Evolutionary conservation across 83 land plant species (phyloP), one percentile per base, ranked within the genome.

Genomic region (Diphasiastrum complanatum): DNA sequence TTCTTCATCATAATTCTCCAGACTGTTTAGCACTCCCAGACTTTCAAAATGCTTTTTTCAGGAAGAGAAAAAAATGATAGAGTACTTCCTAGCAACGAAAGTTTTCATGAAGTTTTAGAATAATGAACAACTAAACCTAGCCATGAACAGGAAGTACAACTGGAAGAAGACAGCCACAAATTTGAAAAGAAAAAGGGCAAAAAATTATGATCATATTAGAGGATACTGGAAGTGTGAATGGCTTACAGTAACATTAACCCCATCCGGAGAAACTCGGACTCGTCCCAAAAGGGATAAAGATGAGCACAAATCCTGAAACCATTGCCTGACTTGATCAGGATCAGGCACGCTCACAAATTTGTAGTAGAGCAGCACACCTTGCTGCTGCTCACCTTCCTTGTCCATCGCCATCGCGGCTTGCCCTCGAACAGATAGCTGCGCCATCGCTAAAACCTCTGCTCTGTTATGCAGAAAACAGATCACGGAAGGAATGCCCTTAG

Each of bases 321-420:
- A 87, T 60, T 46, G 30, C 29, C 40, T 51, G 38, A 82, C 79
- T 1, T 45, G 31, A 24, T 67, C 33, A 26, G 82, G 66, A 50
- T 87, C 81, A 6, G 86, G 77, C n/a, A 91, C 51, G 26, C 24
- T 1, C 2, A 79, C 78, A 67, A 82, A 91, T 56, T 81, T 82
- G 75, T 91, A 91, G 82, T 91, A 91, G 5, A 91, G 72, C 29
- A 91, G 76, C 43, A 91, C 83, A 2, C 97, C 97, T 19, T n/a
- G n/a, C n/a, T 76, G 70, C 38, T 72, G 75, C 14, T 71, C 68
- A 30, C 46, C 66, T 4, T 51, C 64, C n/a, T 28, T 58, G 37
- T 43, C 25, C 45, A 28, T n/a, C 12, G 23, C 29, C 16, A 6
- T 28, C n/a, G 25, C 68, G n/a, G n/a, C n/a, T n/a, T n/a, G n/a